Evolutionary conservation across 2,329 filamentous ascomycete species (phyloP).

Genomic region (Diaporthe sp.): DNA sequence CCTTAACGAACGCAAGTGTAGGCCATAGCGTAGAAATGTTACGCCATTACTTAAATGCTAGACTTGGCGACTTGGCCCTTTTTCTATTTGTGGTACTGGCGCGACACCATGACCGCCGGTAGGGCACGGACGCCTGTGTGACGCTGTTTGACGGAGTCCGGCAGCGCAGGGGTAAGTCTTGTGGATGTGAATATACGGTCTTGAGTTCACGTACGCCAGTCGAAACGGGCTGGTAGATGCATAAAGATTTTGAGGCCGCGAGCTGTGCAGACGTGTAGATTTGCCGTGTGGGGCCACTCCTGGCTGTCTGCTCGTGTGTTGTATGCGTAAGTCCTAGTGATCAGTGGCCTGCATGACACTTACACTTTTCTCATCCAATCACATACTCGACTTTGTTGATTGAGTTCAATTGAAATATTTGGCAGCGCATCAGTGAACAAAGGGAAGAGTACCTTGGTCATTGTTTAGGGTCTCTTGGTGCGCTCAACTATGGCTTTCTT

Average conservation of each 20-base stretch:
- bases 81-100: background rate
- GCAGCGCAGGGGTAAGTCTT: background rate
- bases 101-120: background rate
- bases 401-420: background rate
- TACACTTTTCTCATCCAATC: background rate
- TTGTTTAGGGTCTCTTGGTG: background rate
- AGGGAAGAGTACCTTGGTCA: background rate
- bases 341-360: background rate
- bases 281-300: too few relatives aligned
- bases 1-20: background rate
- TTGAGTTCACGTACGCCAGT: background rate
- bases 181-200: background rate
- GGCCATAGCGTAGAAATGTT: constrained; percentile 14
- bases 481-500: background rate
- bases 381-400: too few relatives aligned
- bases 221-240: background rate
- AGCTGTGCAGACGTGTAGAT: too few relatives aligned
- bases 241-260: too few relatives aligned
- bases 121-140: constrained; percentile 7
- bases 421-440: background rate
- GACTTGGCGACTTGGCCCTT: constrained; percentile 18
- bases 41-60: background rate
- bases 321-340: too few relatives aligned
- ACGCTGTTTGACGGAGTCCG: background rate
- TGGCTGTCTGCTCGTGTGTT: too few relatives aligned